A percentile compares a stretch with the other conserved stretches of the same genome.
Conservation (phyloP, 208 protist genomes). For the Tetramitus jugosus region DNA sequence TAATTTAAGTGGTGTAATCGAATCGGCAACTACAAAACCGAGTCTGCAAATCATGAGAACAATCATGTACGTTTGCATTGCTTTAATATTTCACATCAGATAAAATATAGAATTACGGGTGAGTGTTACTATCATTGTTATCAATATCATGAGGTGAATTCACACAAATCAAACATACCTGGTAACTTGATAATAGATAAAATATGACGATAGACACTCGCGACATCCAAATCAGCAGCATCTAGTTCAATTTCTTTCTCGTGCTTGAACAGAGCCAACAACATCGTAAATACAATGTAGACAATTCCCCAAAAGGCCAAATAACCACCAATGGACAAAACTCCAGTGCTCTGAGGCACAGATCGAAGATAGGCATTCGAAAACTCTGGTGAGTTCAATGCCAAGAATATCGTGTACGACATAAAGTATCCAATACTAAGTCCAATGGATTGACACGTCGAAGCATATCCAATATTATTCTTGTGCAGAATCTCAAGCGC, state of each 20-base stretch:
- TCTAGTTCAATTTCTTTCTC: neutral
- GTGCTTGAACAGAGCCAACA: constrained; percentile 32
- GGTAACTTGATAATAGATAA: neutral
- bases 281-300: constrained; percentile 29
- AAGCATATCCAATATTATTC: constrained; percentile 35
- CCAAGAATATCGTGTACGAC: constrained; percentile 43
- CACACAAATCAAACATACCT: too few relatives aligned
- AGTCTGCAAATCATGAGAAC: constrained; percentile 33
- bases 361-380: constrained; percentile 19
- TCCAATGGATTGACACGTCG: constrained; percentile 45
- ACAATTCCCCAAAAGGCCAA: constrained; percentile 25
- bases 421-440: constrained; percentile 44
- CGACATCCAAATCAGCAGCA: neutral
- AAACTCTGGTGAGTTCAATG: constrained; percentile 41
- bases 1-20: constrained; percentile 31
- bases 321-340: constrained; percentile 23
- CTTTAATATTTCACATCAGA: too few relatives aligned
- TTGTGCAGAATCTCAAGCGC: constrained; percentile 40
- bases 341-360: neutral
- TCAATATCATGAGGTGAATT: too few relatives aligned
- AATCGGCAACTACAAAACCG: constrained; percentile 34
- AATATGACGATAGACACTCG: neutral
- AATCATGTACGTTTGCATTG: neutral
- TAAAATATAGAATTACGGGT: too few relatives aligned
- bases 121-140: too few relatives aligned